Base-by-base conservation (phyloP, 306 rosid genomes). In the Rosa multiflora region DNA sequence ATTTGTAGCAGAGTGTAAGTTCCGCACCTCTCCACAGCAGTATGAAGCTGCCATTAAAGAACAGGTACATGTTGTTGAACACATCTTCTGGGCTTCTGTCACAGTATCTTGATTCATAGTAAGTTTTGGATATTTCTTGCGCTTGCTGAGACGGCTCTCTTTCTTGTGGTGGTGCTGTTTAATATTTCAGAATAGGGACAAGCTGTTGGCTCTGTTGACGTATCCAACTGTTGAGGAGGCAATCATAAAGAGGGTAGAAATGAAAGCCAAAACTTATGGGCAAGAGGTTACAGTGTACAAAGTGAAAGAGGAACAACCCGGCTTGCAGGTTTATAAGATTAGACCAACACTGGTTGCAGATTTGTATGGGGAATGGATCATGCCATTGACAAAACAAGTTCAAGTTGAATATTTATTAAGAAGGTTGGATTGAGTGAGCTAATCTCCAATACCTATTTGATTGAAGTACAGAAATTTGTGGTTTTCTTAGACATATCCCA, bases 321-420 rank as follows among this genome's bases (percentile, higher is more conserved):
- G 81, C 75, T 90, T 89, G 71, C 71, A 67, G 0, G 93, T 87
- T 77, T 96, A 85, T 85, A 96, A 96, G 87, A 93, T 96, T 39
- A 82, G 84, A 70, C 97, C 99, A 46, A 80, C 79, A 56, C 79
- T 93, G 87, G 91, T 96, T 81, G 97, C 97, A 80, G 92, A 89
- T 87, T 88, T 96, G 0, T 93, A 96, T 70, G 86, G 94, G 69
- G 92, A 89, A 14, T 93, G 97, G 98, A 96, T 96, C 88, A 96
- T 96, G 99, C 99, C 99, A 70, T 74, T 96, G 81, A 96, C 99
- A 55, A 96, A 96, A 83, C 88, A 96, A 86, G 98, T 93, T 79
- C 98, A 93, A 88, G 91, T 93, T 83, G 91, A 90, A 5, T 96
- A 93, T 81, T 86, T 96, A 47, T 76, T 96, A 53, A 90, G 97